Evolutionary conservation across 2,329 filamentous ascomycete species (phyloP), one percentile per base, ranked within the genome.

Genomic region (Grosmannia huntii): DNA sequence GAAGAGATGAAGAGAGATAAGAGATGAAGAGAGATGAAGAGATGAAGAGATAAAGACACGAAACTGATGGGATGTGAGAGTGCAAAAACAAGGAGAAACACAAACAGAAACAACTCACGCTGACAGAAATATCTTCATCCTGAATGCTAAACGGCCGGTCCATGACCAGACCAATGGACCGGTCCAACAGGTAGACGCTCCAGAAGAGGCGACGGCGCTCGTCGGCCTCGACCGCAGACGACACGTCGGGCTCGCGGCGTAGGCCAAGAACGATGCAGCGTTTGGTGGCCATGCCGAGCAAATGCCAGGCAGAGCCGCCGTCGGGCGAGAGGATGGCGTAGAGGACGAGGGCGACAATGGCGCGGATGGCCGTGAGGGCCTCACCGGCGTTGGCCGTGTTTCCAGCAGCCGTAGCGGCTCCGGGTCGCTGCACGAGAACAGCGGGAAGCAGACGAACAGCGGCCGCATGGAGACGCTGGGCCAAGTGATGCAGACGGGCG

Each of bases 281-380:
- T 28, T 66, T 64, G 63, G 68, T 64, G n/a, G 66, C 66, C n/a
- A 68, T 54, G 14, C 66, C 67, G 19, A 68, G 48, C 23, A 68
- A 55, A 53, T 68, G 67, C 67, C 67, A 69, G 2, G 66, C 63
- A 7, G 67, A 68, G 3, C 67, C 67, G 25, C 66, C 67, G 4
- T 55, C 53, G 2, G 64, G 57, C 46, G 58, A 64, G 14, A 64
- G 56, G 48, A 64, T 61, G 5, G 67, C 66, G 51, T 67, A 65
- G 11, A 67, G 19, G 11, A 65, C 59, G 38, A 68, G 55, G 12
- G 12, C 53, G 5, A 61, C 41, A 23, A 63, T 56, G 33, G 56
- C 58, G 23, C 55, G 58, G 21, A 63, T 46, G 33, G 56, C 36
- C 14, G 33, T 36, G 5, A 55, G 53, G 12, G 57, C 56, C 11